Evolutionary conservation across 306 rosid genomes (phyloP), one percentile per base, ranked within the genome.

Genomic region (Dryas octopetala): DNA sequence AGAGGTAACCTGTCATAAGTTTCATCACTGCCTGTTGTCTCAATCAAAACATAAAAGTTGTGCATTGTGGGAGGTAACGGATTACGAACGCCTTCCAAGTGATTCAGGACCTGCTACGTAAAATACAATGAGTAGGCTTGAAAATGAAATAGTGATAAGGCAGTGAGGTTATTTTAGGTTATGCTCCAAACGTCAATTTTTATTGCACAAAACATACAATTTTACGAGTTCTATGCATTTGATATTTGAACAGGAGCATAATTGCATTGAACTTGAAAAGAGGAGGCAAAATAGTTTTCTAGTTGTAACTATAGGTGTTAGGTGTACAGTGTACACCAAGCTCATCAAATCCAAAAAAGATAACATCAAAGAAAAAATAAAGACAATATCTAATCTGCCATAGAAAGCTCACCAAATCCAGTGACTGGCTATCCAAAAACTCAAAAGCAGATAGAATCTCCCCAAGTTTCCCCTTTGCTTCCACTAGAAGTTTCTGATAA

Each of bases 401-500:
- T 51, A 38, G 58, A 72, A 80, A 46, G 77, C 84, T 85, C 80
- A 95, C 97, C 97, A 95, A 83, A 74, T 95, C 79, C 97, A 91
- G 69, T 52, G 97, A 85, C 59, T 66, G 68, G 79, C 66, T 75
- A 83, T 95, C 98, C 76, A 95, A 86, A 78, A 95, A 95, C 82
- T 95, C 98, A 85, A 95, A 95, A 69, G 97, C 97, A 78, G 98
- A 95, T 60, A 95, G 88, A 79, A 95, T 87, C 86, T 90, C 97
- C 86, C 97, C 98, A 70, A 95, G 97, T 78, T 87, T 90, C 80
- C 85, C 82, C 87, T 87, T 95, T 73, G 98, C 98, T 78, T 90
- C 96, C 76, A 85, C 83, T 74, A 95, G 88, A 78, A 95, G 93
- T 80, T 89, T 90, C 97, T 95, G 86, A 73, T 73, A 60, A 73